Evolutionary conservation across 2,329 filamentous ascomycete genomes (phyloP).

Genomic region (Fusarium sp.): DNA sequence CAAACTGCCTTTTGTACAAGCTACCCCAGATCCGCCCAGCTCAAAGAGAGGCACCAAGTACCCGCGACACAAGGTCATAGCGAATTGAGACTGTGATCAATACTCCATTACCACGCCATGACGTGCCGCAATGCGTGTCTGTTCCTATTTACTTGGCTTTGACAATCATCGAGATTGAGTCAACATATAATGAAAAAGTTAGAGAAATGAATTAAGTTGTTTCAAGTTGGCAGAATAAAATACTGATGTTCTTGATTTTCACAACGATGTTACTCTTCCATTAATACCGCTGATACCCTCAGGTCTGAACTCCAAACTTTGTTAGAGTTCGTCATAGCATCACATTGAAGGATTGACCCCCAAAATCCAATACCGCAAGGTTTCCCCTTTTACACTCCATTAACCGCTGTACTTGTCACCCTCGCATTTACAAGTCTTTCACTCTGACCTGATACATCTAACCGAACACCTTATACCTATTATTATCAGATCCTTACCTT

Average conservation of each 20-base stretch:
- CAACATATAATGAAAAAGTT: too few relatives aligned
- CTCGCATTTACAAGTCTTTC: neutral
- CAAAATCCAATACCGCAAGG: neutral
- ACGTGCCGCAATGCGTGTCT: slow-evolving; percentile 12
- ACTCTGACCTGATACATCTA: neutral
- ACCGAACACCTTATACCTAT: neutral
- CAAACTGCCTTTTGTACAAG: neutral
- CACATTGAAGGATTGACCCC: neutral
- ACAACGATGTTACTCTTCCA: neutral
- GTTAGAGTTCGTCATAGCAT: neutral
- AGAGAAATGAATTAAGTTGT: neutral
- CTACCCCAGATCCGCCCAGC: neutral
- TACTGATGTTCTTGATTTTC: neutral
- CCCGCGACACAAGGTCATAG: neutral
- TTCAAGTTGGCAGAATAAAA: neutral
- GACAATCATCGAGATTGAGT: neutral
- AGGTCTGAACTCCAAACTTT: neutral
- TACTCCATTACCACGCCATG: slow-evolving; percentile 6
- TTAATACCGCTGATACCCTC: neutral
- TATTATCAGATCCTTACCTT: neutral
- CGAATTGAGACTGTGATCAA: slow-evolving; percentile 8
- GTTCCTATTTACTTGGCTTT: neutral
- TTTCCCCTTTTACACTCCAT: neutral
- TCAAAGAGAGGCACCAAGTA: neutral
- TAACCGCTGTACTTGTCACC: neutral